phyloP scores from a whole-genome alignment of 192 early-diverging fungal genomes.

The Entrophospora sp. region DNA sequence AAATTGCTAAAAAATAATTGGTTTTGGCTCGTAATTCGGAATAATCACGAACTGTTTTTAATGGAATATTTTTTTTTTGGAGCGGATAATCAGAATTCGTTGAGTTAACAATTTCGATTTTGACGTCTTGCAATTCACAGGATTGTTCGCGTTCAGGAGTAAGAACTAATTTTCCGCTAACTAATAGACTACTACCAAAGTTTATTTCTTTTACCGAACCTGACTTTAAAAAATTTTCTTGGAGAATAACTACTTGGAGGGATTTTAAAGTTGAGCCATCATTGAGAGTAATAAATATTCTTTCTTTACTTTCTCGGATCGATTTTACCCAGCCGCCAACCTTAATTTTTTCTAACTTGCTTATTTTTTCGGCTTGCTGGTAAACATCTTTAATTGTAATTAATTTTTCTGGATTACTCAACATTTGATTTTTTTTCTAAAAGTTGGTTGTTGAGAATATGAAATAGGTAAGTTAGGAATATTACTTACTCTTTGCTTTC shows the following conservation, averaged over 20 bases:
- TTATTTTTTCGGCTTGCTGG: background rate
- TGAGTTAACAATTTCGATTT: background rate
- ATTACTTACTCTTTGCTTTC: conserved; percentile 41
- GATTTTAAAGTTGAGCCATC: background rate
- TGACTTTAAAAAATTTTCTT: background rate
- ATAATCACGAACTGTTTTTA: conserved; percentile 2
- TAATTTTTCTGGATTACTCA: background rate
- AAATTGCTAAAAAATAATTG: conserved; percentile 4
- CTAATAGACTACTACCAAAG: background rate
- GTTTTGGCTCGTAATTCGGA: conserved; percentile 12
- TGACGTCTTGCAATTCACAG: background rate
- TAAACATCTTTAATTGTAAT: conserved; percentile 5
- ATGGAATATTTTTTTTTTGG: conserved; percentile 13
- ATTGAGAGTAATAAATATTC: background rate
- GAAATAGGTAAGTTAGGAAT: background rate
- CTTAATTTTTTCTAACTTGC: conserved; percentile 7
- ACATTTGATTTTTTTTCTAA: background rate
- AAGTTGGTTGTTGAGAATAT: background rate
- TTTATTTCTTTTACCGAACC: background rate
- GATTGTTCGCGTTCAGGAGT: background rate
- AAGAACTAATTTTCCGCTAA: background rate
- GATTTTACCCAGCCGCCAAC: conserved; percentile 7
- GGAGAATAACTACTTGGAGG: background rate
- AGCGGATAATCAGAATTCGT: background rate
- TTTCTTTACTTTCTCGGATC: conserved; percentile 2